These are phyloP conservation scores for Microcyclosporella mali DNA, from an alignment of 2,329 filamentous ascomycete species.

Conservation along the genomic window DNA sequence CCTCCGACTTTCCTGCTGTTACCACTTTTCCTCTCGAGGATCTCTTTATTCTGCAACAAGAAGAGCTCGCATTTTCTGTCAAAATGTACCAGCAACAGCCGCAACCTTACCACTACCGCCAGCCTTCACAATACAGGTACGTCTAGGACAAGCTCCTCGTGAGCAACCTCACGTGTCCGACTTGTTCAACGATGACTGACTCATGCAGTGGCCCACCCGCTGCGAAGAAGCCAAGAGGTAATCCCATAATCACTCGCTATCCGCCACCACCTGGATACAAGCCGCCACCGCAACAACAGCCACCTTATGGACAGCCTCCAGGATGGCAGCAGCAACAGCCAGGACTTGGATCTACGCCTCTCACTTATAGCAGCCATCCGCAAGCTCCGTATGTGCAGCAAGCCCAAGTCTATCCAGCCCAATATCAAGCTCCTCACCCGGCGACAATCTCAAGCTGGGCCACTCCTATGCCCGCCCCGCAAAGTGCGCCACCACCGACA, in stretches of 20 bases:
- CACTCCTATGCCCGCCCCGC: conserved; percentile 6
- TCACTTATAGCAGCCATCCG: conserved; percentile 7
- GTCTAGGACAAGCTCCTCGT: conserved; percentile 1
- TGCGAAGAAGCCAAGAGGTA: conserved; percentile 40
- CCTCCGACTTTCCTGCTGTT: conserved; percentile 5
- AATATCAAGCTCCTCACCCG: conserved; percentile 9
- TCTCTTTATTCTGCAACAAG: conserved; percentile 4
- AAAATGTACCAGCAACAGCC: conserved; percentile 7
- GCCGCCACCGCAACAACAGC: conserved; percentile 18
- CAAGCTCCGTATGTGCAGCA: conserved; percentile 2
- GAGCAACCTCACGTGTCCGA: not conserved
- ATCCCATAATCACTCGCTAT: conserved; percentile 44
- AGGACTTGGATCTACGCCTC: conserved; percentile 1
- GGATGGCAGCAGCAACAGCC: conserved; percentile 16
- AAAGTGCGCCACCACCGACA: conserved; percentile 9
- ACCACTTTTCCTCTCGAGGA: not conserved
- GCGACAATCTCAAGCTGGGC: conserved; percentile 8
- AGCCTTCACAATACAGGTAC: conserved; percentile 9
- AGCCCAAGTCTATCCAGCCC: not conserved
- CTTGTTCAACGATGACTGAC: not conserved
- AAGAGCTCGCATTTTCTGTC: conserved; percentile 4
- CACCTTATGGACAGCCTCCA: conserved; percentile 10
- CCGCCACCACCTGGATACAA: conserved; percentile 45
- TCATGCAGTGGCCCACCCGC: conserved; percentile 23
- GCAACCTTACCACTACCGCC: conserved; percentile 1